Percentiles rank a stretch among this genome's conserved stretches.
Evolutionary conservation across 345 rosid species (phyloP).

Genomic region (Rhodamnia argentea): DNA sequence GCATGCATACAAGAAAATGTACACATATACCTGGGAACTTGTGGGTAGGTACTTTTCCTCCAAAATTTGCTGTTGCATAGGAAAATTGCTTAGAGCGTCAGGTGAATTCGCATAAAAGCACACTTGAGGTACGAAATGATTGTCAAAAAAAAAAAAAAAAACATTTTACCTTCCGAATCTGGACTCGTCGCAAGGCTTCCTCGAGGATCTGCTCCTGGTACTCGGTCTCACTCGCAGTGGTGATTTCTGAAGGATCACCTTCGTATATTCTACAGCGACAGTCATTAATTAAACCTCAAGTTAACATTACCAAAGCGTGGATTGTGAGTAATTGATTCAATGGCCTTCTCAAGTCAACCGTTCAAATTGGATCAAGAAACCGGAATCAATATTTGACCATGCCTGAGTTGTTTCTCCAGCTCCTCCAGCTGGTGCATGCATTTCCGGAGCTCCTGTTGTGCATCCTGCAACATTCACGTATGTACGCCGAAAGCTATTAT

Average conservation of each 20-base stretch:
- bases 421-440: constrained; percentile 8
- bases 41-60: constrained; percentile 3
- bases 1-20: background rate
- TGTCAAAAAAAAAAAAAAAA: background rate
- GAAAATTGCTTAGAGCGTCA: background rate
- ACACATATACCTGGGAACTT: constrained; percentile 9
- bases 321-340: background rate
- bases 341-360: background rate
- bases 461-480: constrained; percentile 8
- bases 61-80: constrained; percentile 14
- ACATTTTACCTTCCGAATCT: constrained; percentile 15
- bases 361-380: background rate
- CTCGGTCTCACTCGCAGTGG: constrained; percentile 18
- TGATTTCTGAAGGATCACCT: constrained; percentile 16
- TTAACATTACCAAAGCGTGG: background rate
- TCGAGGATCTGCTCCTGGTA: constrained; percentile 23
- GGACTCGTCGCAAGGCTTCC: constrained; percentile 14
- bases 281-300: background rate
- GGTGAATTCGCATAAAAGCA: background rate
- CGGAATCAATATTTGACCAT: background rate
- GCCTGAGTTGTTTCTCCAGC: constrained; percentile 30
- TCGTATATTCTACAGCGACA: constrained; percentile 18
- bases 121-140: background rate
- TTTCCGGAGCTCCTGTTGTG: constrained; percentile 15
- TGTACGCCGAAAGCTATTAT: background rate